These are phyloP conservation scores for Carex arenaria DNA, from an alignment of 202 grass and related monocot genomes.

Conservation along the genomic window DNA sequence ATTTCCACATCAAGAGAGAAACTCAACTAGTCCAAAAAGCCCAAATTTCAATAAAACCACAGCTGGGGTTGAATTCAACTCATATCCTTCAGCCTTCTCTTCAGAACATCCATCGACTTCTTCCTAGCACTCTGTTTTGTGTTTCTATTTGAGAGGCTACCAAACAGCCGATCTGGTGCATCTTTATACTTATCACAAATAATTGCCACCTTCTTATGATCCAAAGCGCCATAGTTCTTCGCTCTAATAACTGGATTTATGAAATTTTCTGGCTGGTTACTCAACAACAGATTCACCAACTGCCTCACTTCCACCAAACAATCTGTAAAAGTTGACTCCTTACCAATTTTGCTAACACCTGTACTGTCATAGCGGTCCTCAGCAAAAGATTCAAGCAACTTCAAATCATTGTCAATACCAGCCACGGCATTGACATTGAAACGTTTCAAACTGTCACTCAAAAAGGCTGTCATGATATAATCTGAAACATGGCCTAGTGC, in stretches of 20 bases:
- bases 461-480: conserved; percentile 70
- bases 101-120: conserved; percentile 81
- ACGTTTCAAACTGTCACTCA: conserved; percentile 71
- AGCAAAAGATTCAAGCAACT: conserved; percentile 62
- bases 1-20: background rate
- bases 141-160: conserved; percentile 71
- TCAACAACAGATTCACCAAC: conserved; percentile 75
- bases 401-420: conserved; percentile 81
- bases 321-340: conserved; percentile 68
- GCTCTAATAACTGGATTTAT: conserved; percentile 86
- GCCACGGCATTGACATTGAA: conserved; percentile 67
- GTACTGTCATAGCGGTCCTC: conserved; percentile 72
- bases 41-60: conserved; percentile 8
- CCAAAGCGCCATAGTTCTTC: conserved; percentile 74
- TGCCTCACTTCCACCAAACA: conserved; percentile 82
- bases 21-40: background rate
- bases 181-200: conserved; percentile 93
- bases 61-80: conserved; percentile 41
- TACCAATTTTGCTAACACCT: conserved; percentile 48
- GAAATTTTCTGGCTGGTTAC: conserved; percentile 90
- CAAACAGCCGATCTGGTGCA: conserved; percentile 59
- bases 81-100: conserved; percentile 86
- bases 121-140: conserved; percentile 73
- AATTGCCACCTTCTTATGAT: conserved; percentile 74
- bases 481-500: conserved; percentile 71